Evolutionary conservation across 805 yeast species (phyloP), one percentile per base, ranked within the genome.

Genomic region (Candida stauntonica): DNA sequence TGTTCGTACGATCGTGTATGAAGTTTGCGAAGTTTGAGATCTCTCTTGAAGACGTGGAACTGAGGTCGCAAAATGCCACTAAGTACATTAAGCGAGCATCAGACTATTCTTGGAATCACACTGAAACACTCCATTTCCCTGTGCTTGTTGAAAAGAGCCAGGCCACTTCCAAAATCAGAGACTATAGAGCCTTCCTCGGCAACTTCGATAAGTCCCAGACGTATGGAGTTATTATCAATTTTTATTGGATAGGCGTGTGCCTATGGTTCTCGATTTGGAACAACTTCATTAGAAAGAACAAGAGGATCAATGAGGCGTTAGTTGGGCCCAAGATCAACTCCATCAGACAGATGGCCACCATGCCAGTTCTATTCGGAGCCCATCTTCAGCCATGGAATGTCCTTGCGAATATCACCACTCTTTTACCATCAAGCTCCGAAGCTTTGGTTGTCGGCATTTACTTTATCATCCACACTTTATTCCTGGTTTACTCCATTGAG

Each of bases 381-480:
- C 60, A 55, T 41, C 42, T 36, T 8, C 44, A 48, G 17, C 56
- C 58, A n/a, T 46, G 32, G 8, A 36, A 17, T 2, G 38, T 41
- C 18, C 17, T 39, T 6, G 33, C 31, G 4, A 15, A 16, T 3
- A 30, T 48, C 19, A 47, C 55, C 1, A 30, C 49, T 7, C 39
- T 55, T 19, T 17, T 55, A 7, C 59, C 59, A 8, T 41, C 58
- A 8, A 36, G 37, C 17, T 34, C 42, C 5, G 59, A 55, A 23
- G 32, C 39, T 57, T 39, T 60, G 45, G 47, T 61, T 42, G 55
- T 50, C 41, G 5, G 60, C 58, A 45, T 63, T 58, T 30, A 50
- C 67, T 29, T 63, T 61, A 30, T 35, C 3, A 19, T 53, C 13
- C 38, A 53, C 31, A 39, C 53, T 0, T 21, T 38, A 6, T 44